Conservation (phyloP, 2,329 filamentous ascomycete species). For the Fusarium hostae region DNA sequence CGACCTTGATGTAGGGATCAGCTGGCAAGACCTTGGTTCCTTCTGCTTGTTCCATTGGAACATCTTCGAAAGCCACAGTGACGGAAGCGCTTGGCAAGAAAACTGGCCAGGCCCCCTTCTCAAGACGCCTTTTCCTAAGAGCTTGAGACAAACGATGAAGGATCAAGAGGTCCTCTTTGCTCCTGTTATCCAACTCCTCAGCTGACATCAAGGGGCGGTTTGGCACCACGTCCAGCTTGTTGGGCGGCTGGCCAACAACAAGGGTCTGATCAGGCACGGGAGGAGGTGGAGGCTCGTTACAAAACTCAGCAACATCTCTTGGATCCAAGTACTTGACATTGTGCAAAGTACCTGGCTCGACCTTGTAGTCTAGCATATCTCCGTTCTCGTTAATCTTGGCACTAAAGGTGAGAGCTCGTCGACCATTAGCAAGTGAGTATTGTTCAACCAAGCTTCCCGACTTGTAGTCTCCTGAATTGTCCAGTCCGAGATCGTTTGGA, state of each 20-base stretch:
- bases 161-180: constrained; percentile 59
- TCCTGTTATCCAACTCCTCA: constrained; percentile 54
- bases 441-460: constrained; percentile 56
- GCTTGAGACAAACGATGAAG: constrained; percentile 61
- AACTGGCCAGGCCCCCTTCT: constrained; percentile 61
- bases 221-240: constrained; percentile 29
- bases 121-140: constrained; percentile 55
- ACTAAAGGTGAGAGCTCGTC: constrained; percentile 71
- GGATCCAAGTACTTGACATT: constrained; percentile 69
- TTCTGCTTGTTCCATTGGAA: constrained; percentile 31
- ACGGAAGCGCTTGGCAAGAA: constrained; percentile 58
- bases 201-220: constrained; percentile 57
- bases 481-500: constrained; percentile 50
- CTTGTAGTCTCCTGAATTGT: constrained; percentile 46
- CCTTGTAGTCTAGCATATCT: constrained; percentile 62
- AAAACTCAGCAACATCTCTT: constrained; percentile 58
- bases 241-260: constrained; percentile 44
- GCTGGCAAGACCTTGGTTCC: constrained; percentile 48
- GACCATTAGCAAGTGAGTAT: constrained; percentile 65
- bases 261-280: constrained; percentile 41
- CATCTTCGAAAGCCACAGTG: constrained; percentile 55
- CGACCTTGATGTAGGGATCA: constrained; percentile 62
- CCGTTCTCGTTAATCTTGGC: constrained; percentile 65
- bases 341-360: constrained; percentile 64
- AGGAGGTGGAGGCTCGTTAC: constrained; percentile 50